Evolutionary conservation across 306 rosid genomes (phyloP), one percentile per base, ranked within the genome.

Genomic region (Acmispon strigosus): DNA sequence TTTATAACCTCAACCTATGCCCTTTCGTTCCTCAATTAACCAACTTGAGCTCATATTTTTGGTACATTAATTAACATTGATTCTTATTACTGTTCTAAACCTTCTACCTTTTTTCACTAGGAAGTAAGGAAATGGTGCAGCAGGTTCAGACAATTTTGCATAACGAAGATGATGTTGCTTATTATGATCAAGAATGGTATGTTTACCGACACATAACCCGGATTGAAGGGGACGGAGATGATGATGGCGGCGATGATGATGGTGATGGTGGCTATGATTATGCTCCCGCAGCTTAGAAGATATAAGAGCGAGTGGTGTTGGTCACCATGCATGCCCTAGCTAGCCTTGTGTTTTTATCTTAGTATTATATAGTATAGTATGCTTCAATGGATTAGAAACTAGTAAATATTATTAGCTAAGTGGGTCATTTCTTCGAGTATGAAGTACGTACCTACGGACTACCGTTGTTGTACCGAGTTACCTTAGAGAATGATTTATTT

Each of bases 231-330:
- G 82, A 78, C 0, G 81, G 69, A 0, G 82, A 65, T 0, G 83
- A 73, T 32, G 82, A 65, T 0, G 83, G 66, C 6, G 37, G 37
- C 0, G 60, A 78, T 1, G 69, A 75, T 1, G 66, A 73, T 0
- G 42, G 65, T 0, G 75, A 18, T 4, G 70, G 69, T 4, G 74
- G 2, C 12, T 59, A 72, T 7, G 83, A 73, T 50, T 72, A 78
- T 5, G 78, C 75, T 29, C 71, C 75, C 0, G 83, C 83, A 18
- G 78, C 78, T 36, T 72, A 58, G 66, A 63, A 39, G 50, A 57
- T 37, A 56, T 22, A 32, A 32, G 37, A 32, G 0, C 0, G 37
- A 6, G 0, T 1, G 1, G 6, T 32, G 37, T 32, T 32, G 37
- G 37, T 32, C 8, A 32, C 8, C 5, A 32, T 32, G 8, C 37